Conservation (phyloP, 73 alveolate species). For the Symbiodinium natans region DNA sequence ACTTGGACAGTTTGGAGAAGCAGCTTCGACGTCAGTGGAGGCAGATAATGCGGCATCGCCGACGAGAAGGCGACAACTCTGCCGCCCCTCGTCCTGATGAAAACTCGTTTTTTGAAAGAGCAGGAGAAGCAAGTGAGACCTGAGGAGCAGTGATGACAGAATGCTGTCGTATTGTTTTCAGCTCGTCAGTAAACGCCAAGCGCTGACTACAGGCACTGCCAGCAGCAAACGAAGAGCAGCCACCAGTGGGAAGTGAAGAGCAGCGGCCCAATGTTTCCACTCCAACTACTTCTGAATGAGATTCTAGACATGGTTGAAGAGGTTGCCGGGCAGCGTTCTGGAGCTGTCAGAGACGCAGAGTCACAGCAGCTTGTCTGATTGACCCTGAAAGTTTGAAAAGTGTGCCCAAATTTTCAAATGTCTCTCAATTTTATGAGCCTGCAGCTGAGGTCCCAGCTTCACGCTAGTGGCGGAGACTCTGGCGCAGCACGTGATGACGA, state of each 20-base stretch:
- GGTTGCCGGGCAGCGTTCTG: conserved; percentile 5
- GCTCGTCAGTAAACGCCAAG: no score
- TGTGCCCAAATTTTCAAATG: no score
- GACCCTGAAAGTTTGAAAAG: no score
- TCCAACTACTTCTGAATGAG: no score
- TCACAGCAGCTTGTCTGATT: not conserved
- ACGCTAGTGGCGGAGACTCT: conserved; percentile 60
- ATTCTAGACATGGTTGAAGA: not conserved
- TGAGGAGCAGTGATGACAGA: not conserved
- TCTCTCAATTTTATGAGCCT: not conserved
- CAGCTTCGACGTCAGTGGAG: conserved; percentile 72
- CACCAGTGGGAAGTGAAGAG: not conserved
- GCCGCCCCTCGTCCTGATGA: not conserved
- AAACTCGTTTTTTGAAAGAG: not conserved
- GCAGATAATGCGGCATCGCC: conserved; percentile 21
- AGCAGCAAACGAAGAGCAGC: no score
- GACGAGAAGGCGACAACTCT: conserved; percentile 27
- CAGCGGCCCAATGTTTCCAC: no score
- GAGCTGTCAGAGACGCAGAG: not conserved
- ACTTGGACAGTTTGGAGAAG: conserved; percentile 44
- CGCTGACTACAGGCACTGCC: not conserved
- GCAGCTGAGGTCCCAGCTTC: conserved; percentile 6
- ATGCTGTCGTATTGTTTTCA: not conserved
- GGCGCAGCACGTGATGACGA: conserved; percentile 53
- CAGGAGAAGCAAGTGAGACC: not conserved